Conservation (phyloP, 257 asterid genomes). For the Jaltomata sinuosa region DNA sequence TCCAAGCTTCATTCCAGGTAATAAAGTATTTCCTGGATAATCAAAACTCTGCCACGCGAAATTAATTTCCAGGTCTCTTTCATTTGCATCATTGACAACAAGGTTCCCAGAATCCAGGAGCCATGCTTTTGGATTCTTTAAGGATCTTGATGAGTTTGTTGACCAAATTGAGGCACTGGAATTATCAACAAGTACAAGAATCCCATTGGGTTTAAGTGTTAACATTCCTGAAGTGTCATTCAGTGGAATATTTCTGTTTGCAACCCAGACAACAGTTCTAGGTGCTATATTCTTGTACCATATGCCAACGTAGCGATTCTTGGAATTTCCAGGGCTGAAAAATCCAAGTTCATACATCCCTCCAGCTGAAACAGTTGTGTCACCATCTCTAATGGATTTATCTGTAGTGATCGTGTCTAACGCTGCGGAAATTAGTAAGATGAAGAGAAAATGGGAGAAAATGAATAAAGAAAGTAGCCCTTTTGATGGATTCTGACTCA, state of each 20-base stretch:
- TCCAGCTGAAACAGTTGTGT: background rate
- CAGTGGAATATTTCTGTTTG: conserved; percentile 5
- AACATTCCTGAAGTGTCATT: conserved; percentile 3
- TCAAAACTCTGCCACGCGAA: conserved; percentile 13
- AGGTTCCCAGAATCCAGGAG: conserved; percentile 6
- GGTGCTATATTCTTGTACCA: background rate
- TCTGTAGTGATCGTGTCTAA: conserved; percentile 6
- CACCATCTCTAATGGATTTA: conserved; percentile 1
- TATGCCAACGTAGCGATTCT: background rate
- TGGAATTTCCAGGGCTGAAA: conserved; percentile 4
- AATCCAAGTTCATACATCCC: conserved; percentile 4
- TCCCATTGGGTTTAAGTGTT: background rate
- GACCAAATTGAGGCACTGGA: background rate
- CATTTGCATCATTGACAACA: conserved; percentile 2
- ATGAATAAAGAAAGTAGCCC: background rate
- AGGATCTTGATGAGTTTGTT: background rate
- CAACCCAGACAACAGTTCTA: conserved; percentile 1
- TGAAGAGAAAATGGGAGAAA: background rate
- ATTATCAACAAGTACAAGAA: background rate
- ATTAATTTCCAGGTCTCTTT: background rate
- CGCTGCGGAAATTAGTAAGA: background rate
- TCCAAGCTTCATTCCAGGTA: conserved; percentile 13
- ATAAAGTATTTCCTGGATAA: background rate
- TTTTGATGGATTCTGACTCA: background rate
- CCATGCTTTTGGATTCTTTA: background rate